Conservation (phyloP, 768 basidiomycete genomes). For the Holtermanniella nyarrowii region DNA sequence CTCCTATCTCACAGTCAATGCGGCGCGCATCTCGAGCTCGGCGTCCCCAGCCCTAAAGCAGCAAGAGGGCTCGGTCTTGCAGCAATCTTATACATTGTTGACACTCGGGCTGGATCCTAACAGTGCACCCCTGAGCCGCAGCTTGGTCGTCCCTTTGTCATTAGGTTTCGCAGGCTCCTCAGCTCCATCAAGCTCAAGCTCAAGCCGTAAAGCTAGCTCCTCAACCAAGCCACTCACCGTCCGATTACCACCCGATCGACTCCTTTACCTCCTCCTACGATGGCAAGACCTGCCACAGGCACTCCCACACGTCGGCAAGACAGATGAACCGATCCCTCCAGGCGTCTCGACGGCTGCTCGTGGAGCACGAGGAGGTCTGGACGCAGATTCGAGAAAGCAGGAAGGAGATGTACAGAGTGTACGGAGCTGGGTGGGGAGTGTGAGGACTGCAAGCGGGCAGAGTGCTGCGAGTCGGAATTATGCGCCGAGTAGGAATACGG, state of each 20-base stretch:
- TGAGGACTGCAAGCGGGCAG: slow-evolving; percentile 34
- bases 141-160: slow-evolving; percentile 31
- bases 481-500: neutral
- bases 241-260: slow-evolving; percentile 34
- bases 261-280: slow-evolving; percentile 34
- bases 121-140: slow-evolving; percentile 27
- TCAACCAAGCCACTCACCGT: slow-evolving; percentile 29
- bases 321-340: slow-evolving; percentile 33
- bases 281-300: slow-evolving; percentile 26
- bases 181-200: slow-evolving; percentile 10
- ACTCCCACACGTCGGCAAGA: slow-evolving; percentile 33
- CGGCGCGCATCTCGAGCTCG: slow-evolving; percentile 19
- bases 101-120: slow-evolving; percentile 37
- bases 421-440: slow-evolving; percentile 39
- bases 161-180: slow-evolving; percentile 24
- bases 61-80: slow-evolving; percentile 13
- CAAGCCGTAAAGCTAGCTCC: neutral
- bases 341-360: slow-evolving; percentile 26
- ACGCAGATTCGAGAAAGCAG: slow-evolving; percentile 2
- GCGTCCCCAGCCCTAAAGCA: slow-evolving; percentile 1
- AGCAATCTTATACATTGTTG: slow-evolving; percentile 36
- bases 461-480: slow-evolving; percentile 9
- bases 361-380: slow-evolving; percentile 20
- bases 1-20: slow-evolving; percentile 31
- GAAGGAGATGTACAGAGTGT: slow-evolving; percentile 38